A percentile compares a stretch with the other conserved stretches of the same genome.
These are phyloP conservation scores for Picea sitchensis DNA, from an alignment of 75 land plant genomes.

Conservation along the genomic window DNA sequence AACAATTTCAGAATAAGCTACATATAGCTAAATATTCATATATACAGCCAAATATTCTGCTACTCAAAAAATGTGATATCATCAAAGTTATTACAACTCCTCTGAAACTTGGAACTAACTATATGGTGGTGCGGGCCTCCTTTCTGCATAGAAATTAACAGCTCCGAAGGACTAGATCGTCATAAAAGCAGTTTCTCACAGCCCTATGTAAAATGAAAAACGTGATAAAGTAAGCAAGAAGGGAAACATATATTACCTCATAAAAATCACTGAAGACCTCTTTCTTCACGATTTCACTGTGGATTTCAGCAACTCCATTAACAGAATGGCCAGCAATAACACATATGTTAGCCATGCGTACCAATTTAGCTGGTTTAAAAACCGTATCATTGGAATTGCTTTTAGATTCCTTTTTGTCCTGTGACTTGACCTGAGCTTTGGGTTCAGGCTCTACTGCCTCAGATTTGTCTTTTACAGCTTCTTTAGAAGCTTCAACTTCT, in stretches of 20 bases:
- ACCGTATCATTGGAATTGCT: conserved; percentile 12
- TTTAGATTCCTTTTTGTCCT: conserved; percentile 2
- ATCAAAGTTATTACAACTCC: neutral
- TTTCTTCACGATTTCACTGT: conserved; percentile 91
- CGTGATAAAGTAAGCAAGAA: conserved; percentile 3
- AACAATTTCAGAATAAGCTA: neutral
- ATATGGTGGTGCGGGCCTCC: neutral
- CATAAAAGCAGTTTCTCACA: neutral
- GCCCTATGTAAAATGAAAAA: neutral
- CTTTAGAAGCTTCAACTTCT: conserved; percentile 15
- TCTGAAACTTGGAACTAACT: neutral
- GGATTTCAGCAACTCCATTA: conserved; percentile 98
- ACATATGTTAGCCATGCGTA: conserved; percentile 96
- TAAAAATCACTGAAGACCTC: conserved; percentile 95
- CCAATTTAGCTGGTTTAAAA: conserved; percentile 51
- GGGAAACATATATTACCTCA: conserved; percentile 39
- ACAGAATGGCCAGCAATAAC: conserved; percentile 95
- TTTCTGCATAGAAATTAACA: neutral
- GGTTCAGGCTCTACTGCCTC: conserved; percentile 20
- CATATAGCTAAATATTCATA: neutral
- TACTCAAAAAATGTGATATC: neutral
- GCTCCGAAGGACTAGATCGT: neutral
- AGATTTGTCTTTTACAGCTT: conserved; percentile 17
- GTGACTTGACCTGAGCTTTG: conserved; percentile 3
- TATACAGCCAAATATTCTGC: neutral